phyloP scores from a whole-genome alignment of 2,329 filamentous ascomycete species.

The Cordyceps cateniannulata region DNA sequence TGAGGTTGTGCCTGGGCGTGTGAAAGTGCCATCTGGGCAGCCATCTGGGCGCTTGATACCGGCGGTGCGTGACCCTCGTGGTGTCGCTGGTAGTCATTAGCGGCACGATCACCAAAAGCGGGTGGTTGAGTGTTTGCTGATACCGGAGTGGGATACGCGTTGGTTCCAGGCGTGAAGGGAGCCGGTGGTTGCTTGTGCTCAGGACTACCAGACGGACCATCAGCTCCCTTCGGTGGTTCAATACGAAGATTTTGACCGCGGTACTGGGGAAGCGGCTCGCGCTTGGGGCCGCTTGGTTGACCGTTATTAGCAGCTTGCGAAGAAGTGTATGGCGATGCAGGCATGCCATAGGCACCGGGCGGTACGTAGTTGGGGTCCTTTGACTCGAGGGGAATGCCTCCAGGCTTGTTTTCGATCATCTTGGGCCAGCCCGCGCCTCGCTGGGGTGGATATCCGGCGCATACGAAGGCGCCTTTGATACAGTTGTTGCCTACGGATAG shows the following conservation, averaged over 20 bases:
- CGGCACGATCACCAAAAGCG: slow-evolving; percentile 41
- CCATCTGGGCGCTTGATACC: slow-evolving; percentile 43
- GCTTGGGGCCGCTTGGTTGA: slow-evolving; percentile 34
- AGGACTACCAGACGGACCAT: slow-evolving; percentile 39
- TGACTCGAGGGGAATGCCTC: slow-evolving; percentile 71
- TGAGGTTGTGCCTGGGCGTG: slow-evolving; percentile 35
- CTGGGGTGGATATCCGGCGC: slow-evolving; percentile 82
- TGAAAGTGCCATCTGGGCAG: slow-evolving; percentile 53
- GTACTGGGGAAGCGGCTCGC: slow-evolving; percentile 53
- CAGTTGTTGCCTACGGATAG: slow-evolving; percentile 70
- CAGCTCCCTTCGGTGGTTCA: slow-evolving; percentile 54
- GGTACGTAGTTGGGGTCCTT: slow-evolving; percentile 65
- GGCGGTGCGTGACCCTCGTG: slow-evolving; percentile 40
- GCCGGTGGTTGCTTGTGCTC: slow-evolving; percentile 57
- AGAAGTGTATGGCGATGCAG: slow-evolving; percentile 18
- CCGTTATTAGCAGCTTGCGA: slow-evolving; percentile 34
- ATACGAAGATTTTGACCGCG: slow-evolving; percentile 57
- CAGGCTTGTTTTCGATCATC: slow-evolving; percentile 61
- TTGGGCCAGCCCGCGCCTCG: slow-evolving; percentile 69
- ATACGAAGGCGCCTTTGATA: slow-evolving; percentile 80
- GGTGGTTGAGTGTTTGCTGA: slow-evolving; percentile 46
- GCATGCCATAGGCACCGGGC: slow-evolving; percentile 57
- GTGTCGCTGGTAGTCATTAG: slow-evolving; percentile 51
- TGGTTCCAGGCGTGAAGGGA: slow-evolving; percentile 43
- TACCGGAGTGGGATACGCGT: slow-evolving; percentile 56